Evolutionary conservation across 192 early-diverging fungal genomes (phyloP), one percentile per base, ranked within the genome.

Genomic region (Coemansia biformis): DNA sequence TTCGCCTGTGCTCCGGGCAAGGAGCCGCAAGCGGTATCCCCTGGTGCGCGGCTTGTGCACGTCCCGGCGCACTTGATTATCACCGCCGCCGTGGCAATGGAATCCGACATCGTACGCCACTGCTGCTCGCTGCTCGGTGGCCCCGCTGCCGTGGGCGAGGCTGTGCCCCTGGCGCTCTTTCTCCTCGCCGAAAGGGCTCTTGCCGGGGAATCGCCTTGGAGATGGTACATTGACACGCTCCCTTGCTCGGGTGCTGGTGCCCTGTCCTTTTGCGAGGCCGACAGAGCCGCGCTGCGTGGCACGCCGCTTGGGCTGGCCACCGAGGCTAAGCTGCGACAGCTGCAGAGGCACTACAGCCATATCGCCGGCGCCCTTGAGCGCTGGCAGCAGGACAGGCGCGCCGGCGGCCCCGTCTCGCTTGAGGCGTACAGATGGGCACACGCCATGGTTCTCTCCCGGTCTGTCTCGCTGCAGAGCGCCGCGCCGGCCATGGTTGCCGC

Each of bases 351-450:
- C 23, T 57, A 48, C 24, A 39, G 11, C 19, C 36, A 36, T 29
- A 37, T 51, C 22, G 19, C 19, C 5, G 29, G 19, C 4, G 26
- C 33, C 0, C 50, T 68, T 18, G 33, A 47, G n/a, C 30, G 4
- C 15, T 68, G 65, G 65, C 31, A 29, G n/a, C 2, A 17, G 2
- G 31, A 14, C 0, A 0, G 34, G 0, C 4, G 17, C 2, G 17
- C 16, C 22, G 28, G 15, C 5, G 26, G 37, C 0, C 9, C 44
- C 3, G 18, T 57, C 5, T 41, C 38, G 3, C 57, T 60, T 32
- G 57, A 60, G 2, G 34, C 7, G 2, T 68, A 38, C 57, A 60
- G 53, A 12, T 68, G 65, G 65, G 65, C 65, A 0, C 41, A 40
- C 8, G 55, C 43, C 15, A 47, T 61, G 33, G 49, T 60, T 6